phyloP scores from a whole-genome alignment of 2,329 filamentous ascomycete species.

The Aspergillus sp. region DNA sequence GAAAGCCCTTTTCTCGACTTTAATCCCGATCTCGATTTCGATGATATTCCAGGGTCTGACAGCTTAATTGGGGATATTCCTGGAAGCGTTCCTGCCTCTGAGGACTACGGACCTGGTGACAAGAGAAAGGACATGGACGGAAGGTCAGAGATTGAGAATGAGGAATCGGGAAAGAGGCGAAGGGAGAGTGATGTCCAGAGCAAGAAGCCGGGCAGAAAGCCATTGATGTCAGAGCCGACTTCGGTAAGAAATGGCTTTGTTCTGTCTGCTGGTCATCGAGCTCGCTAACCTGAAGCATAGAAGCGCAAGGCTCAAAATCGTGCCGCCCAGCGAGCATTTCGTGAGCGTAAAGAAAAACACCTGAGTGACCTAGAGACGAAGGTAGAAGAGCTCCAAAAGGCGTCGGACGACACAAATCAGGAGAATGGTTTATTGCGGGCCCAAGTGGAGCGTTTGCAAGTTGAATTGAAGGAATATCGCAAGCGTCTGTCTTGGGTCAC shows the following conservation, averaged over 20 bases:
- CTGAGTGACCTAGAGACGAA: slow-evolving; percentile 46
- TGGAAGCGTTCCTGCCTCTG: slow-evolving; percentile 28
- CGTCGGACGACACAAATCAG: slow-evolving; percentile 70
- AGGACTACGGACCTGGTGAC: slow-evolving; percentile 50
- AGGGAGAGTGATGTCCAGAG: slow-evolving; percentile 77
- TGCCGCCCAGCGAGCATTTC: slow-evolving; percentile 84
- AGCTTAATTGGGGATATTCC: slow-evolving; percentile 72
- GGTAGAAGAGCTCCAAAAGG: slow-evolving; percentile 62
- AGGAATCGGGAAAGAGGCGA: slow-evolving; percentile 59
- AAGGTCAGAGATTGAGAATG: slow-evolving; percentile 54
- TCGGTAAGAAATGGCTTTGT: slow-evolving; percentile 59
- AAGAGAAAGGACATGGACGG: slow-evolving; percentile 49
- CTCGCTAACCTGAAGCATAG: slow-evolving; percentile 22
- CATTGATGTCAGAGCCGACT: slow-evolving; percentile 87
- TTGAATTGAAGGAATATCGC: slow-evolving; percentile 81
- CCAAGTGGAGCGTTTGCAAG: slow-evolving; percentile 80
- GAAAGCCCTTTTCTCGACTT: slow-evolving; percentile 81
- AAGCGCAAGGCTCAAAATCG: slow-evolving; percentile 81
- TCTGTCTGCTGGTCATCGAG: neutral
- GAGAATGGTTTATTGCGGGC: slow-evolving; percentile 77
- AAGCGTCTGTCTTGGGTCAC: slow-evolving; percentile 65
- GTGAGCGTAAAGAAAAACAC: slow-evolving; percentile 86
- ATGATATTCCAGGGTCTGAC: slow-evolving; percentile 48
- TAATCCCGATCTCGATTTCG: slow-evolving; percentile 70
- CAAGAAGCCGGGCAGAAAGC: slow-evolving; percentile 96